These are phyloP conservation scores for Imleria badia DNA, from an alignment of 768 basidiomycete species.

Conservation along the genomic window DNA sequence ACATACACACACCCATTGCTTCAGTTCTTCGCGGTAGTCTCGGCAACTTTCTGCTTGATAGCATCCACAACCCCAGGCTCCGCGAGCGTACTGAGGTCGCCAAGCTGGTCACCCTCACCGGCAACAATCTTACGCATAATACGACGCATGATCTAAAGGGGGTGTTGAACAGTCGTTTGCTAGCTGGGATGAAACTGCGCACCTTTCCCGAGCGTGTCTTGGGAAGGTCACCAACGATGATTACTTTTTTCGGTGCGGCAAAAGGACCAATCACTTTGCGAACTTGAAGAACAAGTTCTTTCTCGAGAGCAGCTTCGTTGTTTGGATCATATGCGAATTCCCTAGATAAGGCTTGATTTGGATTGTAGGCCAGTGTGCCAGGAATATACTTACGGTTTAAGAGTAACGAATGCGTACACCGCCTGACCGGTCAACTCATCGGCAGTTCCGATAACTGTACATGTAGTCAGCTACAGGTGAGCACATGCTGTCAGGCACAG, in stretches of 20 bases:
- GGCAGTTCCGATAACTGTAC: constrained; percentile 70
- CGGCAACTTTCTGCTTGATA: constrained; percentile 78
- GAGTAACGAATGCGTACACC: constrained; percentile 90
- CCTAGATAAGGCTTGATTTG: constrained; percentile 32
- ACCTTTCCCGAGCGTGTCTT: constrained; percentile 95
- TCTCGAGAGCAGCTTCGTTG: constrained; percentile 68
- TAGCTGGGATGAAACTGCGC: background rate
- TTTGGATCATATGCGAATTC: constrained; percentile 77
- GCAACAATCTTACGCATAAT: constrained; percentile 96
- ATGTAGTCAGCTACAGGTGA: constrained; percentile 7
- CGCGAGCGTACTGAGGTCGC: constrained; percentile 90
- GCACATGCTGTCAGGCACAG: constrained; percentile 7
- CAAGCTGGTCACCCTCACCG: constrained; percentile 92
- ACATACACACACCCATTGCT: background rate
- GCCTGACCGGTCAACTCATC: constrained; percentile 93
- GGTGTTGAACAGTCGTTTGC: background rate
- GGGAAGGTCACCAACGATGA: constrained; percentile 79
- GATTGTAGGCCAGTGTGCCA: background rate
- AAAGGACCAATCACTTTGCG: constrained; percentile 98
- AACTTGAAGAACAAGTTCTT: constrained; percentile 93
- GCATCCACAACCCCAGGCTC: constrained; percentile 84
- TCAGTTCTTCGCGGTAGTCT: constrained; percentile 26
- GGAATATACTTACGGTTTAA: constrained; percentile 73
- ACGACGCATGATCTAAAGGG: constrained; percentile 80
- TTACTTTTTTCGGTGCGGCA: constrained; percentile 93